Percentiles rank a stretch among this genome's conserved stretches.
Evolutionary conservation across 306 rosid species (phyloP).

Genomic region (Comarum palustre): DNA sequence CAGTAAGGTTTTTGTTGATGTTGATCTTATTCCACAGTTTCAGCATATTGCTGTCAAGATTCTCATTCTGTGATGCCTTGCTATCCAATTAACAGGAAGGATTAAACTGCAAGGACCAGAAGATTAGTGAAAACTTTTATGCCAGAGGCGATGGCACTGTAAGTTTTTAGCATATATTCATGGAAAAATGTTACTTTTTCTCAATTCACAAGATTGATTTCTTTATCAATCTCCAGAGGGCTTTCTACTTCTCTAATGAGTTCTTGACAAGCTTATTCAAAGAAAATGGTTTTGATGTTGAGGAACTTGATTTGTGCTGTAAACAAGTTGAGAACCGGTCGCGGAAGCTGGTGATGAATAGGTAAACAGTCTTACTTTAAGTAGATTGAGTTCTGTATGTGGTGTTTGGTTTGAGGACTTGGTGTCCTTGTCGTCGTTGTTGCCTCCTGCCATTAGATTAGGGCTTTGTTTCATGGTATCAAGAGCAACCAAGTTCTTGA

Average conservation of each 20-base stretch:
- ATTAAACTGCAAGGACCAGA: slow-evolving; percentile 77
- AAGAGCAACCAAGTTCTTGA: too few species aligned
- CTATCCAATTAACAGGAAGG: slow-evolving; percentile 56
- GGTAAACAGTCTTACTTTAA: slow-evolving; percentile 43
- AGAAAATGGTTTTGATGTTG: slow-evolving; percentile 74
- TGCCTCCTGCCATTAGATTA: too few species aligned
- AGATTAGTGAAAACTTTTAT: slow-evolving; percentile 80
- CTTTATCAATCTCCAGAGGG: slow-evolving; percentile 57
- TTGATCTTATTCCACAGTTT: neutral
- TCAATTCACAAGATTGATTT: slow-evolving; percentile 1
- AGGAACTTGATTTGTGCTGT: slow-evolving; percentile 68
- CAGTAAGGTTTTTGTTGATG: slow-evolving; percentile 5
- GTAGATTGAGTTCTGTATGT: slow-evolving; percentile 1
- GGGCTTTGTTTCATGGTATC: too few species aligned
- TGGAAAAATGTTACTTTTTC: slow-evolving; percentile 22
- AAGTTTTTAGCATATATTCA: slow-evolving; percentile 35
- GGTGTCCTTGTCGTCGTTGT: too few species aligned
- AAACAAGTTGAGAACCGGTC: slow-evolving; percentile 95
- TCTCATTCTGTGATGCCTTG: slow-evolving; percentile 7
- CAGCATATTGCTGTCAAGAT: neutral
- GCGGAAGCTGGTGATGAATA: slow-evolving; percentile 77
- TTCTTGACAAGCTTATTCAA: slow-evolving; percentile 69
- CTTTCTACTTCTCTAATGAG: slow-evolving; percentile 85
- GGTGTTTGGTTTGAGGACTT: neutral
- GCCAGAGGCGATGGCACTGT: slow-evolving; percentile 97